These are phyloP conservation scores for Chenopodium album DNA, from an alignment of 148 eudicot genomes.

Conservation along the genomic window DNA sequence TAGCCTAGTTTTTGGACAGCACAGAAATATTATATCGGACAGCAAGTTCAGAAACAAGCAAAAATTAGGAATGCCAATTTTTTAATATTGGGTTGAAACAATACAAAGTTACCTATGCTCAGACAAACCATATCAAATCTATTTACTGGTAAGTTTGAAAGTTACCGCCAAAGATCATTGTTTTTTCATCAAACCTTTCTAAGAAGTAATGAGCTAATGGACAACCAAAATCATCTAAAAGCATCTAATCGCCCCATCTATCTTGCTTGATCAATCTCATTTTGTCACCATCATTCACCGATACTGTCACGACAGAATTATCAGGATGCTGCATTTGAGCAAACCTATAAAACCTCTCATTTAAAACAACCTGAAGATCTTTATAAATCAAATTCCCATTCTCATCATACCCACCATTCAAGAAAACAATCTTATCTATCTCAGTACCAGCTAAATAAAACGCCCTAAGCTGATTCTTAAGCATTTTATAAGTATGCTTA, in stretches of 20 bases:
- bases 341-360: slow-evolving; percentile 60
- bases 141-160: too few species aligned
- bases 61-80: too few species aligned
- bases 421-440: slow-evolving; percentile 91
- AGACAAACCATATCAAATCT: too few species aligned
- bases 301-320: slow-evolving; percentile 20
- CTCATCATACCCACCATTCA: slow-evolving; percentile 75
- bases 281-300: neutral
- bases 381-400: slow-evolving; percentile 64
- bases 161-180: too few species aligned
- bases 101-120: too few species aligned
- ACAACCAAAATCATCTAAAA: neutral
- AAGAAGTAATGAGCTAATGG: too few species aligned
- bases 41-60: too few species aligned
- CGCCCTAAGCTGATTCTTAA: slow-evolving; percentile 71
- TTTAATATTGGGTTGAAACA: too few species aligned
- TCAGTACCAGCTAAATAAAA: slow-evolving; percentile 96
- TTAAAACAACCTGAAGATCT: slow-evolving; percentile 78
- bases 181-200: too few species aligned
- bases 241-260: too few species aligned
- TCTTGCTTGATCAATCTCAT: neutral
- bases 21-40: too few species aligned
- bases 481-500: slow-evolving; percentile 89
- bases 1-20: too few species aligned
- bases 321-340: slow-evolving; percentile 58